A percentile compares a stretch with the other conserved stretches of the same genome.
These are phyloP conservation scores for Mucor plumbeus DNA, from an alignment of 371 early-diverging fungal species.

Conservation along the genomic window DNA sequence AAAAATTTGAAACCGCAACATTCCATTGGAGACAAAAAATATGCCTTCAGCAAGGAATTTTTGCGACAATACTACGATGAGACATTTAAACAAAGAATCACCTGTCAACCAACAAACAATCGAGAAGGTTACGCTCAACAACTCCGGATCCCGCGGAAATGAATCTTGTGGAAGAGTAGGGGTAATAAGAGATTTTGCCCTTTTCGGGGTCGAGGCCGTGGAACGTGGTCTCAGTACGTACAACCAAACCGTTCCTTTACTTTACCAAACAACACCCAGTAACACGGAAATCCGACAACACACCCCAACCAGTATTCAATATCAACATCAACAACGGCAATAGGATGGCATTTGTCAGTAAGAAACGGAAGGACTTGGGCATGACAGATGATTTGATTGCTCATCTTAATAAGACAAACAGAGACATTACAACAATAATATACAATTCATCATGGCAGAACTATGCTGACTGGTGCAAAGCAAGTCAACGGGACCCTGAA, in stretches of 20 bases:
- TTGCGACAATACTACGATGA: background rate
- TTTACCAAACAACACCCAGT: background rate
- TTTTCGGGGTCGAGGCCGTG: background rate
- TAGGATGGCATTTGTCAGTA: background rate
- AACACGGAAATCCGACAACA: too few species aligned
- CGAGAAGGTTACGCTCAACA: too few species aligned
- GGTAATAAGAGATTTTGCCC: background rate
- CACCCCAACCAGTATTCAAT: too few species aligned
- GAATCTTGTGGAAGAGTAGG: background rate
- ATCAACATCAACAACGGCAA: too few species aligned
- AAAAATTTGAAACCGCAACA: constrained; percentile 12
- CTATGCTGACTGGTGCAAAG: background rate
- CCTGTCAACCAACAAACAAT: background rate
- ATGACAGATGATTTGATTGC: background rate
- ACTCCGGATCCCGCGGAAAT: background rate
- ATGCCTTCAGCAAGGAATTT: background rate
- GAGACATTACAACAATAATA: background rate
- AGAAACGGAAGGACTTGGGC: background rate
- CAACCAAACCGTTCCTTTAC: background rate
- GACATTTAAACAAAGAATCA: background rate
- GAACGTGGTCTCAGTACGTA: background rate
- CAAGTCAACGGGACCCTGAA: background rate
- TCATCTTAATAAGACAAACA: background rate
- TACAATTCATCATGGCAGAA: background rate
- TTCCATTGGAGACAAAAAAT: background rate